These are phyloP conservation scores for Phialophora verrucosa DNA, from an alignment of 2,329 filamentous ascomycete genomes.

Conservation along the genomic window DNA sequence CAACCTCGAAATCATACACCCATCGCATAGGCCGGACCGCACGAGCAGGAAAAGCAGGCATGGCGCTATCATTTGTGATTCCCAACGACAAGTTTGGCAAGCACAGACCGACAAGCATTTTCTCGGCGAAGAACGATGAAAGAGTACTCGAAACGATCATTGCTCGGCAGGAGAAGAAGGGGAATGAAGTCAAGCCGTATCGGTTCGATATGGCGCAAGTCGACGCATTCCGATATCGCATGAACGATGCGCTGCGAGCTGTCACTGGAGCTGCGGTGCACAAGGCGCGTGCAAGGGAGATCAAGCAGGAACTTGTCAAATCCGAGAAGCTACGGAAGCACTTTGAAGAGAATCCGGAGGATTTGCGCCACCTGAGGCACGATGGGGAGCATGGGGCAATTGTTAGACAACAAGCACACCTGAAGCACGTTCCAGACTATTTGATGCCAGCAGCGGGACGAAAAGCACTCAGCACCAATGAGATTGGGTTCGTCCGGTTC, in stretches of 20 bases:
- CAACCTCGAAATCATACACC: conserved; percentile 88
- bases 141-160: conserved; percentile 79
- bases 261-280: conserved; percentile 89
- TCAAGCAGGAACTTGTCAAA: conserved; percentile 87
- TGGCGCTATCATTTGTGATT: conserved; percentile 94
- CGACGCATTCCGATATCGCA: conserved; percentile 91
- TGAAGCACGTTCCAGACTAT: conserved; percentile 95
- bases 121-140: conserved; percentile 81
- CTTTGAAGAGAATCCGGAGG: conserved; percentile 95
- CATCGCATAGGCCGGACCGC: conserved; percentile 95
- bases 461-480: conserved; percentile 67
- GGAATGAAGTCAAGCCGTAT: conserved; percentile 85
- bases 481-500: conserved; percentile 78
- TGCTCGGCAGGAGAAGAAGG: conserved; percentile 76
- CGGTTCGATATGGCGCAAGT: conserved; percentile 94
- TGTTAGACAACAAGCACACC: conserved; percentile 81
- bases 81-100: conserved; percentile 82
- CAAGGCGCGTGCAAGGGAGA: conserved; percentile 85
- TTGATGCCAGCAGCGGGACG: conserved; percentile 79
- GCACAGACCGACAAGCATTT: conserved; percentile 82
- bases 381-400: conserved; percentile 76
- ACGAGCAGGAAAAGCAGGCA: conserved; percentile 86
- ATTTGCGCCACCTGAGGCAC: conserved; percentile 84
- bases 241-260: conserved; percentile 87
- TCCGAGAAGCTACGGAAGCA: conserved; percentile 92